phyloP scores from a whole-genome alignment of 2,329 filamentous ascomycete genomes.

The Pseudocercospora ulei region DNA sequence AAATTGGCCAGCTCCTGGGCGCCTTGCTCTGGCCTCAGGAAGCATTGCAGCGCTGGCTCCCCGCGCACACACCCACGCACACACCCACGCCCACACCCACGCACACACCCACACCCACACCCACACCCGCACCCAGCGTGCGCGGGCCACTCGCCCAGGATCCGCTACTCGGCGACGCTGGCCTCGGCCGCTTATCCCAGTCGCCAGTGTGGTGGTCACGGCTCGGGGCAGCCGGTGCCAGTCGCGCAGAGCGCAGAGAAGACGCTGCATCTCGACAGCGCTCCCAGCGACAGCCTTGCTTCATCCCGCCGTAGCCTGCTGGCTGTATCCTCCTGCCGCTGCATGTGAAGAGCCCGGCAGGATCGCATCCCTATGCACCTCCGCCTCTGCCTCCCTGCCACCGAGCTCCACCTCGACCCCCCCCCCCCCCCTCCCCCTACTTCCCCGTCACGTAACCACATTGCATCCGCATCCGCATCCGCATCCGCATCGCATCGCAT shows the following conservation, averaged over 20 bases:
- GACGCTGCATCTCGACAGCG: conserved; percentile 8
- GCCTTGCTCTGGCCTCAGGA: conserved; percentile 2
- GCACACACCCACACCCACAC: background rate
- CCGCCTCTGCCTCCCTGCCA: background rate
- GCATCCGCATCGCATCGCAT: conserved; percentile 3
- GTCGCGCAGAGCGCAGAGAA: too few species aligned
- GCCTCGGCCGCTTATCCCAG: conserved; percentile 6
- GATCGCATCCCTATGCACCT: too few species aligned
- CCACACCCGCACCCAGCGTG: background rate
- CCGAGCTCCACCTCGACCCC: background rate
- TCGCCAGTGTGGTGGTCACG: too few species aligned
- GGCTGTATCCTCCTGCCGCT: conserved; percentile 3
- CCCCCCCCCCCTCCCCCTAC: background rate
- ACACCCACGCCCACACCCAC: background rate
- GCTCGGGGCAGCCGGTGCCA: too few species aligned
- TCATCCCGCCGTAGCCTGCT: background rate
- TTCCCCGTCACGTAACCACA: background rate
- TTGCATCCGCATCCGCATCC: background rate
- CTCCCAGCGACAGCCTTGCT: conserved; percentile 9
- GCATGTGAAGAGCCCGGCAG: conserved; percentile 7
- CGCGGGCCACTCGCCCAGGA: conserved; percentile 1
- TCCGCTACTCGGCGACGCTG: background rate
- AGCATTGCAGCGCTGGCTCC: conserved; percentile 3
- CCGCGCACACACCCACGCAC: background rate
- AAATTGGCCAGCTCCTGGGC: too few species aligned